Percentiles rank a stretch among this genome's conserved stretches.
Evolutionary conservation across 352 stramenopile species (phyloP).

Genomic region (Globisporangium iwayamae): DNA sequence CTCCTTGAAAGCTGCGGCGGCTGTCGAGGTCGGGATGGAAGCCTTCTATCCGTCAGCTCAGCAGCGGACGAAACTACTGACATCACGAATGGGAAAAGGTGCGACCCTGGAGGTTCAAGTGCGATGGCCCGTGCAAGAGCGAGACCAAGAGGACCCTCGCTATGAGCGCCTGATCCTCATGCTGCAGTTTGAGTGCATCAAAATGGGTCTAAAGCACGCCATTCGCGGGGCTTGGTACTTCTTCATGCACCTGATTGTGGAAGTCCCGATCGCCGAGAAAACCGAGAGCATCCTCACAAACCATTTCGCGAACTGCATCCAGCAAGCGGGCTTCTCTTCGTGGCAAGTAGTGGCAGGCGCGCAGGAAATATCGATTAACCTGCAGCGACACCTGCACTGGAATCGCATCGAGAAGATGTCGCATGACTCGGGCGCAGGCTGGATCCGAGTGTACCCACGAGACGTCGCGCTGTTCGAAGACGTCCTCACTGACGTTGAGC

Average conservation of each 20-base stretch:
- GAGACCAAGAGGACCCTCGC: conserved; percentile 82
- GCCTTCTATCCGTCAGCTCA: conserved; percentile 84
- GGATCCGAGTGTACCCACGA: conserved; percentile 83
- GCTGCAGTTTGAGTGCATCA: conserved; percentile 84
- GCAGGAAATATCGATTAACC: conserved; percentile 85
- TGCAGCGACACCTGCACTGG: conserved; percentile 86
- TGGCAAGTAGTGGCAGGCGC: conserved; percentile 84
- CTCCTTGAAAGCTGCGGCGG: conserved; percentile 79
- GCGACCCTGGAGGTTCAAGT: conserved; percentile 84
- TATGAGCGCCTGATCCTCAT: conserved; percentile 86
- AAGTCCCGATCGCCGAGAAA: conserved; percentile 44
- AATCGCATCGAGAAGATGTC: conserved; percentile 88
- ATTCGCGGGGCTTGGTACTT: conserved; percentile 80
- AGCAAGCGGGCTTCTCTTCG: conserved; percentile 74
- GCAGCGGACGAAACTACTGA: conserved; percentile 76
- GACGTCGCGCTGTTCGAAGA: conserved; percentile 76
- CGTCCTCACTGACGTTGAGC: conserved; percentile 68
- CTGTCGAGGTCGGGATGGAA: conserved; percentile 84
- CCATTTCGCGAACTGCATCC: conserved; percentile 77
- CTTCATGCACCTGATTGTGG: conserved; percentile 82
- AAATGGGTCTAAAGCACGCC: conserved; percentile 57
- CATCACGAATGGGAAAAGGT: conserved; percentile 78
- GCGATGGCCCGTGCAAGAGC: conserved; percentile 82
- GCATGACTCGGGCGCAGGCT: conserved; percentile 77
- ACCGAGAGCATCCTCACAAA: conserved; percentile 59